Base-by-base conservation (phyloP, 2,329 filamentous ascomycete species). In the Coniochaeta hoffmannii region DNA sequence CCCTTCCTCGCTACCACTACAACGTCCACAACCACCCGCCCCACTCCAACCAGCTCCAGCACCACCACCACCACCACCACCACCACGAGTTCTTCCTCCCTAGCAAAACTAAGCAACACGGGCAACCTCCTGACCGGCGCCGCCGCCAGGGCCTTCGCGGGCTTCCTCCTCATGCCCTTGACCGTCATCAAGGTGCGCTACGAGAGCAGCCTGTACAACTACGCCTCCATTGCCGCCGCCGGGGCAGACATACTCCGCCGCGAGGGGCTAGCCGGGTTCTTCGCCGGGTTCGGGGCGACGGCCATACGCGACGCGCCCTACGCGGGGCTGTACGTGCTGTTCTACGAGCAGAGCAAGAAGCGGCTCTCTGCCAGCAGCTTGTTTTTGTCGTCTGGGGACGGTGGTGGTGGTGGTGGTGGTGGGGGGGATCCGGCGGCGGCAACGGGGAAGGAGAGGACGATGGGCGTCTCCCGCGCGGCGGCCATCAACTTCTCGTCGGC, bases 171-270 rank as follows among this genome's bases (percentile, higher is more conserved):
- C 73, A 97, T 97, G 89, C 94, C 94, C 1, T 83, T 97, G 58
- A 99, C 94, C 1, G 87, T 99, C 46, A 87, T 99, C 65, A 99
- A 99, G 68, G 94, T 97, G 44, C 89, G 94, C 46, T 97, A 96
- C 67, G 94, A 99, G 71, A 93, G 88, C 26, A 91, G 81, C 59
- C 76, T 93, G 44, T 99, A 97, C 74, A 75, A 83, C 3, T 97
- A 97, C 73, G 80, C 80, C 24, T 93, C 90, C 1, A 76, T 97
- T 24, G 72, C 80, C 38, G 78, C 83, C 35, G 94, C 94, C 0
- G 84, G 81, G 1, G 76, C 75, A 32, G 90, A 94, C 62, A 97
- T 97, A 28, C 73, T 87, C 53, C 77, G 78, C 8, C 82, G 76
- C 0, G 86, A 93, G 62, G 92, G 94, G 0, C 55, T 89, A 3